Conservation (phyloP, 257 asterid genomes). For the Fraxinus americana region DNA sequence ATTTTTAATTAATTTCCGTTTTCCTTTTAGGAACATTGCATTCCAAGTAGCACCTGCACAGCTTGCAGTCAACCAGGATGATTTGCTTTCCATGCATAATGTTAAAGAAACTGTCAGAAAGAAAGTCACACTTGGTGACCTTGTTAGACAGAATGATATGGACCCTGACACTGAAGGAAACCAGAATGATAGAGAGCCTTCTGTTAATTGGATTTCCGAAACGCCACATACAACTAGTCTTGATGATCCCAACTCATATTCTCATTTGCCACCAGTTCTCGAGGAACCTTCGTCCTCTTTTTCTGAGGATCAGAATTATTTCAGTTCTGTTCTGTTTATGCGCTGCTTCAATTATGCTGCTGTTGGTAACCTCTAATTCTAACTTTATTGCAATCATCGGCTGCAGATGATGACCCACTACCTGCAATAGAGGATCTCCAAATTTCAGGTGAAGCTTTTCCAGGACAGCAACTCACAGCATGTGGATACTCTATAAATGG, state of each 20-base stretch:
- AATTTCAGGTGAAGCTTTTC: constrained; percentile 94
- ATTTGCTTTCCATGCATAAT: constrained; percentile 40
- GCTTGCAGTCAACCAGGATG: constrained; percentile 43
- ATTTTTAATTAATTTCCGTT: constrained; percentile 15
- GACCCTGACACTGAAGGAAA: constrained; percentile 62
- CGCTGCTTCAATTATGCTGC: constrained; percentile 28
- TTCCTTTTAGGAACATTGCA: constrained; percentile 51
- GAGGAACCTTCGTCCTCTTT: constrained; percentile 94
- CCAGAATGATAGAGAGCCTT: constrained; percentile 62
- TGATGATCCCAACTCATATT: constrained; percentile 89
- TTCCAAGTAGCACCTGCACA: constrained; percentile 52
- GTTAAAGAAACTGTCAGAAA: constrained; percentile 60
- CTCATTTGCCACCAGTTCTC: constrained; percentile 86
- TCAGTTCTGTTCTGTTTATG: constrained; percentile 22
- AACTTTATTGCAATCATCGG: constrained; percentile 41
- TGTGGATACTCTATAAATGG: constrained; percentile 92
- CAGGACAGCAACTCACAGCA: constrained; percentile 90
- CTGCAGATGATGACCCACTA: constrained; percentile 86
- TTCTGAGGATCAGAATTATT: constrained; percentile 75
- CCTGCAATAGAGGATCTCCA: constrained; percentile 97
- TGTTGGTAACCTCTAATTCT: constrained; percentile 20
- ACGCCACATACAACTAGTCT: constrained; percentile 42
- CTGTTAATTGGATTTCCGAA: constrained; percentile 57
- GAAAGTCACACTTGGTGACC: constrained; percentile 85
- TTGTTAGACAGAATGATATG: constrained; percentile 64